Conservation (phyloP, 2,329 filamentous ascomycete genomes). For the Talaromyces islandicus region DNA sequence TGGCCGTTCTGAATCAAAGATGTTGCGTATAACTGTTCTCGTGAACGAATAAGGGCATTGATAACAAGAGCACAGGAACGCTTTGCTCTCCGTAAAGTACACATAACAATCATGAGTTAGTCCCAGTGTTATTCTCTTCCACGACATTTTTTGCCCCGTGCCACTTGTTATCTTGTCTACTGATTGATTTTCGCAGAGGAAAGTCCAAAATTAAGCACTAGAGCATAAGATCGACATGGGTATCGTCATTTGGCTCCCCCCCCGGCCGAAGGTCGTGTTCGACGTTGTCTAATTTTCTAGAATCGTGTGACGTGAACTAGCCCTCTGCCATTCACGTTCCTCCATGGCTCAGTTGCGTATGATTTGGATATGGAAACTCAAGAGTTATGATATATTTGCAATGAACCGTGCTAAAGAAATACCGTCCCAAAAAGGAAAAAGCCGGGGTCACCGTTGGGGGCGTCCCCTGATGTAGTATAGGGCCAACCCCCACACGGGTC, state of each 20-base stretch:
- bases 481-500: not conserved
- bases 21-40: too few species aligned
- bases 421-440: not conserved
- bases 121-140: not conserved
- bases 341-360: not conserved
- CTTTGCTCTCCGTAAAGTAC: not conserved
- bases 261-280: not conserved
- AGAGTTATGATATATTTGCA: not conserved
- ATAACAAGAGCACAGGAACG: not conserved
- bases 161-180: not conserved
- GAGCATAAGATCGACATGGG: not conserved
- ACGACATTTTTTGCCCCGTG: not conserved
- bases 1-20: too few species aligned
- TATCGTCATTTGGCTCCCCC: not conserved
- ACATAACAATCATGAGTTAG: not conserved
- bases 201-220: not conserved
- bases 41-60: too few species aligned
- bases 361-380: not conserved
- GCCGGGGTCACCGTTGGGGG: not conserved
- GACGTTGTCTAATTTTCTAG: not conserved
- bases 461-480: not conserved
- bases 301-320: not conserved
- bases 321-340: not conserved
- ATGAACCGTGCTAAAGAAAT: not conserved
- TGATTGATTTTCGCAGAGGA: not conserved